phyloP scores from a whole-genome alignment of 2,329 filamentous ascomycete species.

The Ascochyta pisi region DNA sequence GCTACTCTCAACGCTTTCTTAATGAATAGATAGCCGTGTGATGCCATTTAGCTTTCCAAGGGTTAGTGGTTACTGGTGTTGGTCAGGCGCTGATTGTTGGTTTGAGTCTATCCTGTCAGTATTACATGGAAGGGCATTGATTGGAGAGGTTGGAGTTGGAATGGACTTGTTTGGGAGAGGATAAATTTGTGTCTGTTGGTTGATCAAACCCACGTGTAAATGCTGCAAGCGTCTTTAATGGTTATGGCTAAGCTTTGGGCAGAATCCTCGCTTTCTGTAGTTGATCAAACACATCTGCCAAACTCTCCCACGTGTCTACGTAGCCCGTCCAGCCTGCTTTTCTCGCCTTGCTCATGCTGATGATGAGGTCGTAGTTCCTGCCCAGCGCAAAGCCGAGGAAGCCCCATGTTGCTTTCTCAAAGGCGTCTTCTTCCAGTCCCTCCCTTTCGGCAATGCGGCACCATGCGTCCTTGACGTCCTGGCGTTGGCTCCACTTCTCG shows the following conservation, averaged over 20 bases:
- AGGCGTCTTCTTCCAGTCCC: constrained; percentile 48
- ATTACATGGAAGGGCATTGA: too few species aligned
- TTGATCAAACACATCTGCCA: constrained; percentile 46
- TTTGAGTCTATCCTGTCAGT: too few species aligned
- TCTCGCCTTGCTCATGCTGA: constrained; percentile 57
- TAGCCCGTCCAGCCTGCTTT: constrained; percentile 54
- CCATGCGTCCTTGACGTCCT: constrained; percentile 52
- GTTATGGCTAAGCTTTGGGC: constrained; percentile 3
- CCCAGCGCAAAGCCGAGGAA: constrained; percentile 55
- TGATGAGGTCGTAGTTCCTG: constrained; percentile 50
- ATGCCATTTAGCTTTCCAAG: too few species aligned
- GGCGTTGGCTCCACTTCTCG: constrained; percentile 50
- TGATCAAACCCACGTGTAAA: too few species aligned
- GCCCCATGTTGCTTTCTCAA: constrained; percentile 55
- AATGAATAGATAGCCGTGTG: too few species aligned
- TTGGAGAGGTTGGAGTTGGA: too few species aligned
- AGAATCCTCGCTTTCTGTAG: constrained; percentile 40
- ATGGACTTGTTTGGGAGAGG: too few species aligned
- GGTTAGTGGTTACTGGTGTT: too few species aligned
- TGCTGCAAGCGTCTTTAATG: too few species aligned
- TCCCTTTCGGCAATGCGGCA: constrained; percentile 43
- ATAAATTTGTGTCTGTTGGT: too few species aligned
- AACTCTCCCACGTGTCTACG: constrained; percentile 45
- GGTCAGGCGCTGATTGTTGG: too few species aligned
- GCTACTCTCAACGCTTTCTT: too few species aligned